Conservation (phyloP, 2,329 filamentous ascomycete genomes). For the Penicillium sumatraense region DNA sequence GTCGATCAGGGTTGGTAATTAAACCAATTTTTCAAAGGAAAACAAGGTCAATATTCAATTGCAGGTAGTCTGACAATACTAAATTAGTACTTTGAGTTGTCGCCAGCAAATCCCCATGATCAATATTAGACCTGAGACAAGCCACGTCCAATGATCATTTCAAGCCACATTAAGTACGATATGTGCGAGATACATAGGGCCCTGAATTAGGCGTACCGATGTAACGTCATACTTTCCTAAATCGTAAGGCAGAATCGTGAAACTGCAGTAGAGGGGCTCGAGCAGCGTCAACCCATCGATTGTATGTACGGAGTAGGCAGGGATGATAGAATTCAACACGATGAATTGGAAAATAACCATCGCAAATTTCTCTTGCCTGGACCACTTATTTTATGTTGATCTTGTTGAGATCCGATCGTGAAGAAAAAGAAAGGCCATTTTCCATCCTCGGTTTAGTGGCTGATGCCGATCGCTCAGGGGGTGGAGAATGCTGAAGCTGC, state of each 20-base stretch:
- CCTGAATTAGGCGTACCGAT: background rate
- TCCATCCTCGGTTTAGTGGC: constrained; percentile 12
- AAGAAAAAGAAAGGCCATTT: constrained; percentile 1
- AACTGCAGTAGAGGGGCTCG: background rate
- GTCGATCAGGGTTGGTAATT: no score
- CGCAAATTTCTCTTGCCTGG: background rate
- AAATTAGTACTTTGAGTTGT: no score
- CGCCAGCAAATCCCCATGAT: no score
- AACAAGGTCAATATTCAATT: no score
- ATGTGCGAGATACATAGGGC: no score
- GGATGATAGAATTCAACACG: no score
- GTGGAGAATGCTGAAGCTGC: background rate
- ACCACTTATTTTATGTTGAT: no score
- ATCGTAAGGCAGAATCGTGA: background rate
- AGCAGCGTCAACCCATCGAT: background rate
- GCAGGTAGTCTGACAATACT: no score
- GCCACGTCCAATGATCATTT: background rate
- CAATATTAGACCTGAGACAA: background rate
- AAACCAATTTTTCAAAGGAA: no score
- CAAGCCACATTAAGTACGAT: background rate
- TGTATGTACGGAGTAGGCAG: no score
- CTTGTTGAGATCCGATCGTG: background rate
- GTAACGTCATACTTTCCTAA: background rate
- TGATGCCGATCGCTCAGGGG: constrained; percentile 2
- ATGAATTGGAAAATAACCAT: background rate